Base-by-base conservation (phyloP, 2,329 filamentous ascomycete genomes). In the Zasmidium cellare region DNA sequence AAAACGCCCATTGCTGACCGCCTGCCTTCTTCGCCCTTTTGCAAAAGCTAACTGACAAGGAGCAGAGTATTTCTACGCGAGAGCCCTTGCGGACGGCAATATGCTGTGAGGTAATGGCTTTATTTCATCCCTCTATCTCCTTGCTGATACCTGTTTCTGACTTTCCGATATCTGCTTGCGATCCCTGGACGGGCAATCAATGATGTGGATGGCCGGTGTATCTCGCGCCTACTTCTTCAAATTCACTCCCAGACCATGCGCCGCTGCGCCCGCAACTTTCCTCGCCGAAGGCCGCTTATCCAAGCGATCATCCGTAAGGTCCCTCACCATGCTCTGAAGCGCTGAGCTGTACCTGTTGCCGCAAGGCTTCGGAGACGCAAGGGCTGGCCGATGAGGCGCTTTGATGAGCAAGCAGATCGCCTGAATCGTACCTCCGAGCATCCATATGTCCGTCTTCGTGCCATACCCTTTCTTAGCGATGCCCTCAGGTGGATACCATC, bases 401-500 rank as follows among this genome's bases (percentile, higher is more conserved):
- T 23, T 25, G 2, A 18, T 18, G 7, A 55, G 25, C 48, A 59
- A 19, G 7, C 51, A 46, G 3, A 63, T 35, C 18, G 25, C 46
- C 45, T 62, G 60, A 3, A 58, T 49, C 3, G 57, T 62, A 1
- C 59, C 54, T 7, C 64, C 64, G 2, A 63, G 31, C 52, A 58
- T 49, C 48, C 51, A 66, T 24, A 66, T 57, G 38, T 66, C 64
- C 0, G 62, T 60, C 47, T 54, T 58, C 2, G 53, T 57, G 0
- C 64, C 62, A n/a, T 66, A 64, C 7, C 44, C 41, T 7, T 23
- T 35, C 6, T 49, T 46, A 12, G 19, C 46, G 22, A 23, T 22
- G 1, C 63, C 63, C 35, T 66, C 64, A 0, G 62, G 60, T 3
- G 62, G 64, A 19, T 60, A 66, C 59, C 62, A 66, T 1, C 18